These are phyloP conservation scores for Colletotrichum truncatum DNA, from an alignment of 2,329 filamentous ascomycete genomes.

Conservation along the genomic window DNA sequence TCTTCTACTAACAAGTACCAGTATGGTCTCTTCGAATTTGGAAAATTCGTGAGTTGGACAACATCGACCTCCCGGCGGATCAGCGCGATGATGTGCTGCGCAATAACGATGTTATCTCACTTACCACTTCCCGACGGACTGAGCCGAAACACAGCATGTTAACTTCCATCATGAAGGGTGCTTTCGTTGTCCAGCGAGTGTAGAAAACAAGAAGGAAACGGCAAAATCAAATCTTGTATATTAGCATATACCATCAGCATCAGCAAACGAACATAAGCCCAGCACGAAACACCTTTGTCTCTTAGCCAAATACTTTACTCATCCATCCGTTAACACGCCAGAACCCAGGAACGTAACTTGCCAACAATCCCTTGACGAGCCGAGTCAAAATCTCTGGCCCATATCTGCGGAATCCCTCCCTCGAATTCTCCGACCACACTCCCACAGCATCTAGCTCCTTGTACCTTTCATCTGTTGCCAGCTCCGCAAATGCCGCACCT, in stretches of 20 bases:
- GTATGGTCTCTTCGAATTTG: slow-evolving; percentile 31
- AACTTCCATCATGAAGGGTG: neutral
- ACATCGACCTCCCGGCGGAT: neutral
- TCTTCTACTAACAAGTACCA: neutral
- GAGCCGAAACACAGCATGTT: neutral
- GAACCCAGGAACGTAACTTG: slow-evolving; percentile 14
- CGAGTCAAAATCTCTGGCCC: neutral
- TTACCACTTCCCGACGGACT: slow-evolving; percentile 11
- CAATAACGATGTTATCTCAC: slow-evolving; percentile 6
- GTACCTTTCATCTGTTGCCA: slow-evolving; percentile 5
- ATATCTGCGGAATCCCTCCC: slow-evolving; percentile 4
- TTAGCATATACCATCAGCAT: neutral
- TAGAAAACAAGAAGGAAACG: neutral
- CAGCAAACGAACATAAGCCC: too few relatives aligned
- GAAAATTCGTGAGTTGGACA: slow-evolving; percentile 29
- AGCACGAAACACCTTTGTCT: too few relatives aligned
- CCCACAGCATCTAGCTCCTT: neutral
- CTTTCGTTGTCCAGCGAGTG: slow-evolving; percentile 11
- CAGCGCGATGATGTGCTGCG: neutral
- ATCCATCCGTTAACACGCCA: neutral
- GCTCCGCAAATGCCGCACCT: slow-evolving; percentile 17
- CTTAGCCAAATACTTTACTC: neutral
- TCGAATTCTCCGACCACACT: neutral
- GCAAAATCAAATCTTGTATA: neutral
- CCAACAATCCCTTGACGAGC: slow-evolving; percentile 10